Evolutionary conservation across 1,284 basidiomycete species (phyloP).

Genomic region (Cronartium ribicola): DNA sequence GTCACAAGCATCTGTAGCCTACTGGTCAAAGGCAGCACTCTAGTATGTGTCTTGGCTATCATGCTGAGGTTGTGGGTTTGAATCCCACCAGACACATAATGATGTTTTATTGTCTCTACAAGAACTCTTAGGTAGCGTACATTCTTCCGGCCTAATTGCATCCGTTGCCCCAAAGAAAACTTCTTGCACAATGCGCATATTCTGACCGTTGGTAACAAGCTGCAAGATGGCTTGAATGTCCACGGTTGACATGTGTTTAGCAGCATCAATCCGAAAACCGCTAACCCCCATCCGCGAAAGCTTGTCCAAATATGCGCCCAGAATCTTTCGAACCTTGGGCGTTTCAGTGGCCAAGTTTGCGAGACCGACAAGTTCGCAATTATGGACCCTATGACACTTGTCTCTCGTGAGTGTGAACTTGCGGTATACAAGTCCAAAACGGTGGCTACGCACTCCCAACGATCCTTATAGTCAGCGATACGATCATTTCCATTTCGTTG

Average conservation of each 20-base stretch:
- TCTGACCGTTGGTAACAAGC: neutral
- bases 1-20: no score
- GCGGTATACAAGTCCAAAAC: neutral
- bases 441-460: conserved; percentile 21
- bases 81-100: no score
- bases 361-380: conserved; percentile 35
- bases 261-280: conserved; percentile 32
- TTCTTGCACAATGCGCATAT: conserved; percentile 17
- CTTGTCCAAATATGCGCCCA: conserved; percentile 1
- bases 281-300: conserved; percentile 6
- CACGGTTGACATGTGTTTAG: conserved; percentile 30
- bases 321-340: neutral
- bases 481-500: conserved; percentile 4
- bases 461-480: conserved; percentile 13
- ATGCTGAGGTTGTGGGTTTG: no score
- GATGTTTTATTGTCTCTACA: no score
- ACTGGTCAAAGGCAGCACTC: no score
- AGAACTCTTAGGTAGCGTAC: neutral
- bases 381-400: conserved; percentile 22
- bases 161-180: conserved; percentile 18
- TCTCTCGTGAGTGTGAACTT: neutral
- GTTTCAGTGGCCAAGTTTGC: conserved; percentile 21
- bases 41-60: no score
- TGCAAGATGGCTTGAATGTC: conserved; percentile 17
- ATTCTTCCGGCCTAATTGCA: conserved; percentile 33